phyloP scores from a whole-genome alignment of 2,329 filamentous ascomycete species.

The Sporothrix schenckii region DNA sequence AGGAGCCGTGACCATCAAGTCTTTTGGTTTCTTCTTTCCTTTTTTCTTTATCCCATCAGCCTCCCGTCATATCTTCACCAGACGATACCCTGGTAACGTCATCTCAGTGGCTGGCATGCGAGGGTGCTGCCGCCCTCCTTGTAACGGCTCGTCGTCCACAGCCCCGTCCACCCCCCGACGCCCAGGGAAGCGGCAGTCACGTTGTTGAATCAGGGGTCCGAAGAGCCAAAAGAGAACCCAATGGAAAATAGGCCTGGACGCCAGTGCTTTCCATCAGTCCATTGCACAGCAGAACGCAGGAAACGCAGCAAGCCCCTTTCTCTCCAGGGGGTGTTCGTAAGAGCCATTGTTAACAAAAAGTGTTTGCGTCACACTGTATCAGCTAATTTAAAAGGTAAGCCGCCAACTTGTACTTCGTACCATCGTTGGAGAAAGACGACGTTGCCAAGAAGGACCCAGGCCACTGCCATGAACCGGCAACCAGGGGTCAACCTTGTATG shows the following conservation, averaged over 20 bases:
- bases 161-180: background rate
- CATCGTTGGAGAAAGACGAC: background rate
- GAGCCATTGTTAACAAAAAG: too few species aligned
- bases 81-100: background rate
- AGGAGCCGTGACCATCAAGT: background rate
- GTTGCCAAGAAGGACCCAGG: conserved; percentile 9
- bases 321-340: too few species aligned
- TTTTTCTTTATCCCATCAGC: background rate
- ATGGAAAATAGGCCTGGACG: too few species aligned
- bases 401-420: too few species aligned
- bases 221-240: too few species aligned
- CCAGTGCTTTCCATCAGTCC: too few species aligned
- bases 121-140: background rate
- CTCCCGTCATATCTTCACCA: conserved; percentile 3
- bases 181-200: background rate
- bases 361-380: too few species aligned
- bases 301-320: too few species aligned
- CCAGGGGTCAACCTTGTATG: background rate
- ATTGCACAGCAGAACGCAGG: too few species aligned
- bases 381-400: too few species aligned
- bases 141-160: background rate
- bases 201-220: too few species aligned
- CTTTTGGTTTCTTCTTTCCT: too few species aligned
- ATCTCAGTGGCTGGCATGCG: conserved; percentile 23
- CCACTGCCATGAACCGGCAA: background rate